Conservation (phyloP, 2,329 filamentous ascomycete species). For the Fusarium nodosum region DNA sequence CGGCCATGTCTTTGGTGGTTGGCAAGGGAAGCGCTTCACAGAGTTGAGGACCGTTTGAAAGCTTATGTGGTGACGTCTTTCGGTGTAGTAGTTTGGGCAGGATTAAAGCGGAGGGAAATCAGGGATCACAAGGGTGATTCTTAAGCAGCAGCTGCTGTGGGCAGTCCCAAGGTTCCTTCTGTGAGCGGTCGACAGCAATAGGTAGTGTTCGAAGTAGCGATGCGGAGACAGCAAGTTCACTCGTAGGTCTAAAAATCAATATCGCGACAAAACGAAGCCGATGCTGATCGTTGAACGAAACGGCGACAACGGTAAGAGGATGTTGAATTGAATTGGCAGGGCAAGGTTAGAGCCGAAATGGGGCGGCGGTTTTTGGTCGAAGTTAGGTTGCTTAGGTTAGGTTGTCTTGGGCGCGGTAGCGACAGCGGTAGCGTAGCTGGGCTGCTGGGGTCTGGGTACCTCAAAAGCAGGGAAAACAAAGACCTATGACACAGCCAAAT, state of each 20-base stretch:
- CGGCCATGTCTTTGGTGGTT: slow-evolving; percentile 43
- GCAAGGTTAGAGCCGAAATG: slow-evolving; percentile 34
- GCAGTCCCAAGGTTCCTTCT: slow-evolving; percentile 18
- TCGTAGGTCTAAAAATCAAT: slow-evolving; percentile 4
- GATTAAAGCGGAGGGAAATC: slow-evolving; percentile 24
- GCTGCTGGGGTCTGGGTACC: slow-evolving; percentile 38
- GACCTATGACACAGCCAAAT: slow-evolving; percentile 24
- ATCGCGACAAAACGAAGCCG: slow-evolving; percentile 29
- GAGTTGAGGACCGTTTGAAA: slow-evolving; percentile 12
- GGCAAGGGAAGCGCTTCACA: slow-evolving; percentile 30
- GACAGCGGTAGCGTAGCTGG: slow-evolving; percentile 15
- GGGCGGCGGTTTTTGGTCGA: slow-evolving; percentile 36
- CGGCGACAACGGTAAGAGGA: slow-evolving; percentile 22
- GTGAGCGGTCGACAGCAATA: slow-evolving; percentile 1
- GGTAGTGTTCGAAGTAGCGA: background rate
- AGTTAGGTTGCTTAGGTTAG: slow-evolving; percentile 23
- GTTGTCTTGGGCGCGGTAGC: slow-evolving; percentile 25
- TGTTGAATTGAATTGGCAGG: slow-evolving; percentile 18
- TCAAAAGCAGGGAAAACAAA: slow-evolving; percentile 32
- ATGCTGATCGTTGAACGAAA: slow-evolving; percentile 24
- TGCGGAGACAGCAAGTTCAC: slow-evolving; percentile 6
- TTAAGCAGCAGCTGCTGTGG: slow-evolving; percentile 32
- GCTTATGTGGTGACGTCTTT: slow-evolving; percentile 17
- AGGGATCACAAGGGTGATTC: slow-evolving; percentile 41
- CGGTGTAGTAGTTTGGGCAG: slow-evolving; percentile 22